Conservation (phyloP, 192 early-diverging fungal species). For the Umbelopsis isabellina region DNA sequence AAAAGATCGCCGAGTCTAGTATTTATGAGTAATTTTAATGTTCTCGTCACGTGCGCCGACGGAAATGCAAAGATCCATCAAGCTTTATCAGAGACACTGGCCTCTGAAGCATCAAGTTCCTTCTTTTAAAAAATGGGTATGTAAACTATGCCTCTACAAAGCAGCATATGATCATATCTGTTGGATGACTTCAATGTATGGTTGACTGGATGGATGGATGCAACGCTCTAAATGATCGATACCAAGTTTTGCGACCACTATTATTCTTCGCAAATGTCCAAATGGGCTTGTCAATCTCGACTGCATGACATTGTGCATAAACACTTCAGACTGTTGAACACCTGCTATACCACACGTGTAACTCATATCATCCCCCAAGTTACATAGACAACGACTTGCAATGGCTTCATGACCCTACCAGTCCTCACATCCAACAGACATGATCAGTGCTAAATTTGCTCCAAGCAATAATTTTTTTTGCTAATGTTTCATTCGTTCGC, state of each 20-base stretch:
- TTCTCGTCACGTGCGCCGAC: no score
- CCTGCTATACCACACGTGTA: background rate
- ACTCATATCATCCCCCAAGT: background rate
- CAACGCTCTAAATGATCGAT: background rate
- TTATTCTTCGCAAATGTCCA: background rate
- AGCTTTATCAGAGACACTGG: background rate
- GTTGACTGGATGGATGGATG: slow-evolving; percentile 29
- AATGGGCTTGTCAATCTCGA: background rate
- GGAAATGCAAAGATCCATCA: no score
- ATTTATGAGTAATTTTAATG: no score
- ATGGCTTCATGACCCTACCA: background rate
- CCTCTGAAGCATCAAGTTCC: background rate
- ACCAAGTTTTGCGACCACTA: background rate
- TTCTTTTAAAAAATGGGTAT: slow-evolving; percentile 24
- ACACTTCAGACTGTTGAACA: background rate
- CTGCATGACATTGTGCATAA: background rate
- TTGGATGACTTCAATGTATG: slow-evolving; percentile 1
- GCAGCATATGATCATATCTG: background rate
- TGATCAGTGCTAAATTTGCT: background rate
- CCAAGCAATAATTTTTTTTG: background rate
- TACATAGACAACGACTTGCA: background rate
- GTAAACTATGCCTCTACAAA: background rate
- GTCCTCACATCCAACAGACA: slow-evolving; percentile 6
- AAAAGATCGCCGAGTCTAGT: no score
- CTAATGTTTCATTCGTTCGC: background rate